phyloP scores from a whole-genome alignment of 352 stramenopile genomes.

The Phytophthora kernoviae region DNA sequence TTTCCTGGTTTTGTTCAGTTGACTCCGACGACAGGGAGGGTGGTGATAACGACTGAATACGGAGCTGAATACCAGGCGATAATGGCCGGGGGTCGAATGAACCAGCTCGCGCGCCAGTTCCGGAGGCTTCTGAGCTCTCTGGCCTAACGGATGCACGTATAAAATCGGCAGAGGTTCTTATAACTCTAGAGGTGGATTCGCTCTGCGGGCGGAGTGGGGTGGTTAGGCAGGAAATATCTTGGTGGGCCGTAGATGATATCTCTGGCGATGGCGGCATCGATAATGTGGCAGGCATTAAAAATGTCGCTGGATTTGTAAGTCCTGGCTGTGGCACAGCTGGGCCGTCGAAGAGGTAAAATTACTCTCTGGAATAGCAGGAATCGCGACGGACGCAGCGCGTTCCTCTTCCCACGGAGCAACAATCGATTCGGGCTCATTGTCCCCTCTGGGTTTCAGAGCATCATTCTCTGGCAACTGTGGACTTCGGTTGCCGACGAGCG shows the following conservation, averaged over 20 bases:
- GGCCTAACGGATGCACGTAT: neutral
- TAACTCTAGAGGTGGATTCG: neutral
- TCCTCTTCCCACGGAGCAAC: slow-evolving; percentile 26
- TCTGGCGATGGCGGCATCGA: slow-evolving; percentile 6
- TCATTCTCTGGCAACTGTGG: slow-evolving; percentile 6
- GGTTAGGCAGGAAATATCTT: slow-evolving; percentile 13
- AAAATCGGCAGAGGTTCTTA: neutral
- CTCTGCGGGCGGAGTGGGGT: slow-evolving; percentile 2
- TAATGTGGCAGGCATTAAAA: slow-evolving; percentile 1
- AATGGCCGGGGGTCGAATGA: neutral
- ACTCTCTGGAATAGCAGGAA: slow-evolving; percentile 15
- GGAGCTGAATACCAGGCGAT: slow-evolving; percentile 2
- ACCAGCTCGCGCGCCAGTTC: slow-evolving; percentile 5
- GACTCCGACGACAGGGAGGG: neutral
- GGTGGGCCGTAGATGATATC: slow-evolving; percentile 4
- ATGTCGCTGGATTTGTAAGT: slow-evolving; percentile 13
- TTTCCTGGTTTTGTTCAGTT: slow-evolving; percentile 4
- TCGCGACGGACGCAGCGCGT: slow-evolving; percentile 4
- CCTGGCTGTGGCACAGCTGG: slow-evolving; percentile 16
- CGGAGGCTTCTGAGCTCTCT: slow-evolving; percentile 4
- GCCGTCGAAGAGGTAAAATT: slow-evolving; percentile 36
- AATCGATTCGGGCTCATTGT: neutral
- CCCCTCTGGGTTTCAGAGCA: neutral
- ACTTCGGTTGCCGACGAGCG: neutral
- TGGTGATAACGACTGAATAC: slow-evolving; percentile 15